A percentile compares a stretch with the other conserved stretches of the same genome.
Evolutionary conservation across 73 alveolate species (phyloP).

Genomic region (Tetrahymena thermophila): DNA sequence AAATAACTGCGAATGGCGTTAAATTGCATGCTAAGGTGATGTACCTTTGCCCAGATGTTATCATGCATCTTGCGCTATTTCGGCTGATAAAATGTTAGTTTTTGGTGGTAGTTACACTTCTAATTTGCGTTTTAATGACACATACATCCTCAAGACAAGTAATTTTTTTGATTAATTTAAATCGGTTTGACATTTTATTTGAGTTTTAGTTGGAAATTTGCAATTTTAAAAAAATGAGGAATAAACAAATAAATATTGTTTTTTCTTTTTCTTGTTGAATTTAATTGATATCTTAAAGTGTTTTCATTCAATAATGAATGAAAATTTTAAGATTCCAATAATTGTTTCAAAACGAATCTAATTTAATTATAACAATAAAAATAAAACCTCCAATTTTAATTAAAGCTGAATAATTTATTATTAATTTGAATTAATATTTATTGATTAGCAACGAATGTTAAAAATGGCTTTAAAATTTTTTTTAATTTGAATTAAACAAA

Average conservation of each 20-base stretch:
- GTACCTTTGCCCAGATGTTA: conserved; percentile 69
- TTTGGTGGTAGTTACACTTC: conserved; percentile 83
- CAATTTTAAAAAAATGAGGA: not conserved
- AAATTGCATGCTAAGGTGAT: conserved; percentile 55
- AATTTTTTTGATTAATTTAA: not conserved
- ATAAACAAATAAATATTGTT: not conserved
- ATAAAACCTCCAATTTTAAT: not conserved
- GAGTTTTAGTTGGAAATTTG: not conserved
- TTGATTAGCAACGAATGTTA: no score
- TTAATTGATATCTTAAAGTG: not conserved
- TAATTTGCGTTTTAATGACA: conserved; percentile 61
- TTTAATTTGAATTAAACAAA: no score
- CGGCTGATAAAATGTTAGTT: conserved; percentile 60
- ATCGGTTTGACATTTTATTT: not conserved
- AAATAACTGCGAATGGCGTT: conserved; percentile 59
- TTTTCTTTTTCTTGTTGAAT: not conserved
- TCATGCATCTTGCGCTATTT: conserved; percentile 73
- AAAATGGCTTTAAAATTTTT: not conserved
- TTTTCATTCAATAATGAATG: not conserved
- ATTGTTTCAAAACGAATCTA: not conserved
- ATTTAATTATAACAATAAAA: not conserved
- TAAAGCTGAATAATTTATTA: not conserved
- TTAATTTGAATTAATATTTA: no score
- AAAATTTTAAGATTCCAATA: not conserved
- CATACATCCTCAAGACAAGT: conserved; percentile 55